Evolutionary conservation across 371 early-diverging fungal species (phyloP).

Genomic region (Thermomucor indicae-seudaticae): DNA sequence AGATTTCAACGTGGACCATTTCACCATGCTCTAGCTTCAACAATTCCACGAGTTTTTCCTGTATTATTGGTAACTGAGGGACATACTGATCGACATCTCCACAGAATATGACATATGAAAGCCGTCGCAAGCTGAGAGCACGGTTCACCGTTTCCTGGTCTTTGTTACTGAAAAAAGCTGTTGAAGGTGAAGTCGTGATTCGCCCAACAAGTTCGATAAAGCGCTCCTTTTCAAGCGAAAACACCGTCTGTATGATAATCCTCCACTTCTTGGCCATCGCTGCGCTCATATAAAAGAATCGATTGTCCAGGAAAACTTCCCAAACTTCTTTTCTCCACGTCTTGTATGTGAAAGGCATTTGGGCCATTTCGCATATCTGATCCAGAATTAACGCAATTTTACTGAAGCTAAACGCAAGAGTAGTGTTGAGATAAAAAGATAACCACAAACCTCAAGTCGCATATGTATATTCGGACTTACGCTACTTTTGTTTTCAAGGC

Average conservation of each 20-base stretch:
- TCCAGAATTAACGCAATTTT: slow-evolving; percentile 37
- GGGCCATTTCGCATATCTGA: slow-evolving; percentile 54
- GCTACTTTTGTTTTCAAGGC: slow-evolving; percentile 37
- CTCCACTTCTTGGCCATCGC: slow-evolving; percentile 61
- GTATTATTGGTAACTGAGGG: slow-evolving; percentile 74
- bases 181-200: slow-evolving; percentile 70
- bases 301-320: slow-evolving; percentile 73
- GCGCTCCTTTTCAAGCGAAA: slow-evolving; percentile 70
- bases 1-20: slow-evolving; percentile 79
- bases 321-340: slow-evolving; percentile 80
- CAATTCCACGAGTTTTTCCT: slow-evolving; percentile 88
- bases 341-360: slow-evolving; percentile 61
- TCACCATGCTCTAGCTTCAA: slow-evolving; percentile 66
- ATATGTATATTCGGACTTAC: slow-evolving; percentile 16
- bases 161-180: slow-evolving; percentile 76
- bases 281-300: slow-evolving; percentile 66
- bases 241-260: slow-evolving; percentile 58
- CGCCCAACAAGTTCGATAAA: slow-evolving; percentile 68
- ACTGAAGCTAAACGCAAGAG: slow-evolving; percentile 11
- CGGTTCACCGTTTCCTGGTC: slow-evolving; percentile 76
- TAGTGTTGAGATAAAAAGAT: not conserved
- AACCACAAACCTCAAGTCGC: not conserved
- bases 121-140: slow-evolving; percentile 64
- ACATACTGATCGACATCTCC: slow-evolving; percentile 78
- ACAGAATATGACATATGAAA: slow-evolving; percentile 78